A percentile compares a stretch with the other conserved stretches of the same genome.
These are phyloP conservation scores for Neurospora sp. DNA, from an alignment of 2,329 filamentous ascomycete genomes.

Conservation along the genomic window DNA sequence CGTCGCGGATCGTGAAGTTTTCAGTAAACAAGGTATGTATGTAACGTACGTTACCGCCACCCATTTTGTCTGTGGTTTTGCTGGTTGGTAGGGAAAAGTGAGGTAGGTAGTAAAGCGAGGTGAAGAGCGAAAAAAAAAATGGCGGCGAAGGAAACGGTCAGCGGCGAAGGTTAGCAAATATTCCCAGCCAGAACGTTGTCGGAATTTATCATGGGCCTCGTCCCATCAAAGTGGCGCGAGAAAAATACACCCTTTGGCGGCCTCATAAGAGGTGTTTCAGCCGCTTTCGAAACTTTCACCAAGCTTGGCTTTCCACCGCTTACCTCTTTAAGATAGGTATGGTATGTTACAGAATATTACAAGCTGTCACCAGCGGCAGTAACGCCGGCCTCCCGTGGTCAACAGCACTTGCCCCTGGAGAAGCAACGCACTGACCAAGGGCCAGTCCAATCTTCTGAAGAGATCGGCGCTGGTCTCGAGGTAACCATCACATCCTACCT, in stretches of 20 bases:
- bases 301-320: neutral
- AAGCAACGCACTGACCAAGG: neutral
- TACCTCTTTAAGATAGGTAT: neutral
- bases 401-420: neutral
- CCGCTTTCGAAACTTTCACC: neutral
- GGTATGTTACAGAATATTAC: neutral
- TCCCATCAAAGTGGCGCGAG: neutral
- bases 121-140: neutral
- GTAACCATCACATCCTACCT: neutral
- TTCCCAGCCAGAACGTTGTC: neutral
- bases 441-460: neutral
- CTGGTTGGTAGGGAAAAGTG: neutral
- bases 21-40: neutral
- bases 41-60: constrained; percentile 24
- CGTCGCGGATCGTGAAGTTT: neutral
- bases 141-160: neutral
- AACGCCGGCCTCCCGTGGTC: neutral
- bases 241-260: neutral
- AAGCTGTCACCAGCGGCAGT: neutral
- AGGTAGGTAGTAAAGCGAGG: neutral
- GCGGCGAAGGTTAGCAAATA: neutral
- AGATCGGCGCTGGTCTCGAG: neutral
- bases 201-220: neutral
- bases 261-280: neutral
- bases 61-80: constrained; percentile 17